A percentile compares a stretch with the other conserved stretches of the same genome.
Evolutionary conservation across 352 stramenopile genomes (phyloP).

Genomic region (Globisporangium radiosum): DNA sequence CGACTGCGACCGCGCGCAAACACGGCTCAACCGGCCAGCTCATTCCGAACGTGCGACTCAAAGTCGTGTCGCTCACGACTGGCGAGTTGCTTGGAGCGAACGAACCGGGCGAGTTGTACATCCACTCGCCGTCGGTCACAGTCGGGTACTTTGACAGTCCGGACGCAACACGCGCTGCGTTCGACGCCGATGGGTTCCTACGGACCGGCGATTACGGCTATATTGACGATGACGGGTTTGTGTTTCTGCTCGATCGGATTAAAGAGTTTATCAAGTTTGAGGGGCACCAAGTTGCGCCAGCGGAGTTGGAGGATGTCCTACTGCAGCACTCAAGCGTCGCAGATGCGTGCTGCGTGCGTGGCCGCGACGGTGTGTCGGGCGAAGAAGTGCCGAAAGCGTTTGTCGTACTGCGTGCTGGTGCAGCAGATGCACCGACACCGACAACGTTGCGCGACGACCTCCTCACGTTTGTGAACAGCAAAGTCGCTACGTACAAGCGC

Average conservation of each 20-base stretch:
- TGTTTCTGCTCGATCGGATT: slow-evolving; percentile 89
- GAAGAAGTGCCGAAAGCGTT: slow-evolving; percentile 88
- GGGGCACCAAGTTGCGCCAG: slow-evolving; percentile 87
- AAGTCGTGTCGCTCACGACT: slow-evolving; percentile 36
- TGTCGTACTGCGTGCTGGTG: slow-evolving; percentile 53
- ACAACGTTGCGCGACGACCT: slow-evolving; percentile 14
- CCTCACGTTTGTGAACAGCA: slow-evolving; percentile 67
- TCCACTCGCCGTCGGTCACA: slow-evolving; percentile 88
- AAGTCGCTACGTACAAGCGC: slow-evolving; percentile 85
- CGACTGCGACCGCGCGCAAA: slow-evolving; percentile 5
- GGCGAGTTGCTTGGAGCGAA: slow-evolving; percentile 30
- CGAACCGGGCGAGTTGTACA: slow-evolving; percentile 67
- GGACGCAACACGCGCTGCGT: slow-evolving; percentile 72
- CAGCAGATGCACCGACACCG: slow-evolving; percentile 8
- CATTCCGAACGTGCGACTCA: slow-evolving; percentile 46
- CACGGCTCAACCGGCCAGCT: slow-evolving; percentile 24
- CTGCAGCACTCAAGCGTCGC: slow-evolving; percentile 60
- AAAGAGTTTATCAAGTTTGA: slow-evolving; percentile 96
- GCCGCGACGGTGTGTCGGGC: slow-evolving; percentile 50
- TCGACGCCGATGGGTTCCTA: slow-evolving; percentile 80
- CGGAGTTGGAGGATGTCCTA: slow-evolving; percentile 89
- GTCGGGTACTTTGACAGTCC: slow-evolving; percentile 85
- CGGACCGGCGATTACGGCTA: slow-evolving; percentile 87
- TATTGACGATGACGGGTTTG: slow-evolving; percentile 88
- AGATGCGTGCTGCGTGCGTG: slow-evolving; percentile 68